Evolutionary conservation across 2,329 filamentous ascomycete species (phyloP), one percentile per base, ranked within the genome.

Genomic region (Penicillium sp.): DNA sequence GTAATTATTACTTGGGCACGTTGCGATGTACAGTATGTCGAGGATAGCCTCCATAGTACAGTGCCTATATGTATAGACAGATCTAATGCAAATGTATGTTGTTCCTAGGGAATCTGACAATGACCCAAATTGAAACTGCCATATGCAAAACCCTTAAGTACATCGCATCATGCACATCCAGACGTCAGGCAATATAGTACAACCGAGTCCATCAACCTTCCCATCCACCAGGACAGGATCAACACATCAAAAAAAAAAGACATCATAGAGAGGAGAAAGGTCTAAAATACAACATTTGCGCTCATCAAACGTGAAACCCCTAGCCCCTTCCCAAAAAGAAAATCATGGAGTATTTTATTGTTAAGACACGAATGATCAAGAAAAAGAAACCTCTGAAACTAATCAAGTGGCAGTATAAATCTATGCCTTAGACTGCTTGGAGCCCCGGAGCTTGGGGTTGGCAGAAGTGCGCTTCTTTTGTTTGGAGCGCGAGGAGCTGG

Each of bases 381-480:
- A 52, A 58, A 56, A 42, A 50, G 53, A 46, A 43, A 42, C 41
- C 42, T 20, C 20, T n/a, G 18, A 14, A 34, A 18, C 10, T 34
- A 34, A 18, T 34, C 31, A 34, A 34, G 14, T 6, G 20, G 44
- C 46, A 40, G 4, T 7, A 18, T 18, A 10, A 31, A 18, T 29
- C 55, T 64, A 66, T 39, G 64, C 57, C 37, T 64, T 60, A 4
- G 68, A 63, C 57, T 70, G 65, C 61, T 71, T 72, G 36, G 66
- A 66, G 40, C 69, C 69, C 10, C 69, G 67, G 32, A 72, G 69
- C 57, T 71, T 72, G 40, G 69, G 69, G 61, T 72, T 72, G 41
- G 69, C 58, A 13, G 69, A 63, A 48, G 66, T 64, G 44, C 69
- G 66, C 65, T 74, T 73, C 59, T 71, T 71, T 59, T 73, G 71